These are phyloP conservation scores for Hanseniaspora uvarum DNA, from an alignment of 1,139 yeast species.

Conservation along the genomic window DNA sequence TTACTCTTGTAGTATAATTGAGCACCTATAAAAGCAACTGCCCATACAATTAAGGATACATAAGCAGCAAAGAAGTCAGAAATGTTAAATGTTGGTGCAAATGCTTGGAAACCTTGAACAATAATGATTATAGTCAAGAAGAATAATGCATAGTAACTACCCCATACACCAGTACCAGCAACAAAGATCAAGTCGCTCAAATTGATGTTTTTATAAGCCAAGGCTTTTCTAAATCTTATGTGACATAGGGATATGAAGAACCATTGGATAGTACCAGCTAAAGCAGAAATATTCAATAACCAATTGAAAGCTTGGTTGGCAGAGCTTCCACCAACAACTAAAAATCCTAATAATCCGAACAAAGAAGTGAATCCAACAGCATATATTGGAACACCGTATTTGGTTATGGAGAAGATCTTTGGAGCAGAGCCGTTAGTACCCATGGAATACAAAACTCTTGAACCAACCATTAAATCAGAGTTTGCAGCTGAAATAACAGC, in stretches of 20 bases:
- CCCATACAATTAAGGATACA: slow-evolving; percentile 50
- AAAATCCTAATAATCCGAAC: slow-evolving; percentile 57
- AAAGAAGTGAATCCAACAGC: slow-evolving; percentile 50
- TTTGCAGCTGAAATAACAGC: slow-evolving; percentile 73
- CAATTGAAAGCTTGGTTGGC: slow-evolving; percentile 71
- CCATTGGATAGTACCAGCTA: slow-evolving; percentile 70
- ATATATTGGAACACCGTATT: slow-evolving; percentile 56
- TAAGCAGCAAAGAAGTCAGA: slow-evolving; percentile 56
- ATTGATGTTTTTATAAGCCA: slow-evolving; percentile 48
- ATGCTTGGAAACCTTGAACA: slow-evolving; percentile 58
- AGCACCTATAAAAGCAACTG: slow-evolving; percentile 42
- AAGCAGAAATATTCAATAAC: slow-evolving; percentile 72
- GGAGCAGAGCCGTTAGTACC: slow-evolving; percentile 58
- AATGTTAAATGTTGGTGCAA: slow-evolving; percentile 36
- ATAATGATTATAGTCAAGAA: slow-evolving; percentile 46
- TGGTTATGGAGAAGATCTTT: slow-evolving; percentile 40
- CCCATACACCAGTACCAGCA: slow-evolving; percentile 38
- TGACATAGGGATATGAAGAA: slow-evolving; percentile 56
- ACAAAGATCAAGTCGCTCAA: slow-evolving; percentile 60
- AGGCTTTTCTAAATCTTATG: slow-evolving; percentile 55
- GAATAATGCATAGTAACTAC: slow-evolving; percentile 47
- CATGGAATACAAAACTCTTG: slow-evolving; percentile 59
- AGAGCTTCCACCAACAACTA: slow-evolving; percentile 46
- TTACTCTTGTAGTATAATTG: slow-evolving; percentile 39
- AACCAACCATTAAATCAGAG: slow-evolving; percentile 70